Percentiles rank a stretch among this genome's conserved stretches.
phyloP scores from a whole-genome alignment of 805 yeast species.

The Lachancea fermentati region DNA sequence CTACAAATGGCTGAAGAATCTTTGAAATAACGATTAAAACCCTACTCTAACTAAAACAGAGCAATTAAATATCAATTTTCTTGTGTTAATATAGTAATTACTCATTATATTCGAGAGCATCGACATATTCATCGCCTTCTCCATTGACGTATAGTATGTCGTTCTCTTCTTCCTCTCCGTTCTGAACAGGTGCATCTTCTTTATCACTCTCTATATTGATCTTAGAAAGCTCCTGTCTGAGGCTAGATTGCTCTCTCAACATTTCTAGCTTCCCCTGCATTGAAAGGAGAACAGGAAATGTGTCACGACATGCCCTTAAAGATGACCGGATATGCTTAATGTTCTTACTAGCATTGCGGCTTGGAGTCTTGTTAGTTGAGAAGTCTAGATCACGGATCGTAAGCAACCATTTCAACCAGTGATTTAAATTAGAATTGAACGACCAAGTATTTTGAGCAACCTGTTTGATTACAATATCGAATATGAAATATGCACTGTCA shows the following conservation, averaged over 20 bases:
- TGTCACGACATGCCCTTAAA: slow-evolving; percentile 48
- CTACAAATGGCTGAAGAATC: no score
- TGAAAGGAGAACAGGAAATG: slow-evolving; percentile 64
- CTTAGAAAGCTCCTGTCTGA: slow-evolving; percentile 51
- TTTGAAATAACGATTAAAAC: no score
- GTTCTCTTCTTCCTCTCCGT: slow-evolving; percentile 30
- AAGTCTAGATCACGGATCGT: slow-evolving; percentile 50
- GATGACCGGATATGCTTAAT: slow-evolving; percentile 54
- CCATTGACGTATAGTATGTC: slow-evolving; percentile 39
- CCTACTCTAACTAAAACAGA: no score
- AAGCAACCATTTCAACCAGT: slow-evolving; percentile 80
- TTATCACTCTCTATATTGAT: slow-evolving; percentile 29
- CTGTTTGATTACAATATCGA: slow-evolving; percentile 42
- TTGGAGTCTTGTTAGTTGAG: no score
- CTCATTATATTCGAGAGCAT: slow-evolving; percentile 32
- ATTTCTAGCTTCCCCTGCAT: slow-evolving; percentile 83
- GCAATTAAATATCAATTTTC: no score
- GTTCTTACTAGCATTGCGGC: slow-evolving; percentile 29
- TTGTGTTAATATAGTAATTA: no score
- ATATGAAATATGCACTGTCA: slow-evolving; percentile 37
- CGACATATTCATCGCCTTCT: slow-evolving; percentile 41
- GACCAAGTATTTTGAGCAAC: slow-evolving; percentile 36
- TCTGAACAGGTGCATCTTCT: slow-evolving; percentile 30
- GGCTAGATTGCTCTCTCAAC: slow-evolving; percentile 64
- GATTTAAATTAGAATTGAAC: background rate